Percentiles rank a stretch among this genome's conserved stretches.
These are phyloP conservation scores for Mesembryanthemum crystallinum DNA, from an alignment of 148 eudicot genomes.

Conservation along the genomic window DNA sequence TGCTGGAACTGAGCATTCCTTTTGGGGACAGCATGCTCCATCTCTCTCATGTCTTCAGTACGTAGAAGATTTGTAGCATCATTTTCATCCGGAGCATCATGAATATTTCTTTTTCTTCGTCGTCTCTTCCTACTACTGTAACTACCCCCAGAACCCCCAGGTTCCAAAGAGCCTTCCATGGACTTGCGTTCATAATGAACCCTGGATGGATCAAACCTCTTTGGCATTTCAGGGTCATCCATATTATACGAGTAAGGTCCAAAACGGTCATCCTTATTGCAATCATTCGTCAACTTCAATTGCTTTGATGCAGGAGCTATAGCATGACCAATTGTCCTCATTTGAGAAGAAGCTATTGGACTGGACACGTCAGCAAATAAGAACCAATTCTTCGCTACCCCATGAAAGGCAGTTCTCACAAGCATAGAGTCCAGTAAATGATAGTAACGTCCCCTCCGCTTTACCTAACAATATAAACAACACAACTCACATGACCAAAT, in stretches of 20 bases:
- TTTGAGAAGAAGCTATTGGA: constrained; percentile 6
- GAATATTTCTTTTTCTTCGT: constrained; percentile 28
- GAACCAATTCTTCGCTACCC: constrained; percentile 46
- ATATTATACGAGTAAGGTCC: constrained; percentile 3
- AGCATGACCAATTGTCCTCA: constrained; percentile 18
- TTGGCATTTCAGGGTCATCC: background rate
- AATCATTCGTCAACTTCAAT: background rate
- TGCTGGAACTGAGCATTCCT: background rate
- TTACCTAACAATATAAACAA: constrained; percentile 42
- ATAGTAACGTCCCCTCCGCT: constrained; percentile 43
- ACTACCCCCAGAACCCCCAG: background rate
- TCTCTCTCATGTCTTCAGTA: constrained; percentile 2
- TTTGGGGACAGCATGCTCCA: background rate
- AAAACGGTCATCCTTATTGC: background rate
- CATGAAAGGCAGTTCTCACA: constrained; percentile 47
- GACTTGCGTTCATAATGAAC: background rate
- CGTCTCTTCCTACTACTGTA: constrained; percentile 14
- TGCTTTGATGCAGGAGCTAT: constrained; percentile 10
- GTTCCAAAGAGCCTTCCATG: background rate
- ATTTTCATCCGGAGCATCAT: constrained; percentile 11
- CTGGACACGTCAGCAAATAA: constrained; percentile 56
- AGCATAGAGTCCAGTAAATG: constrained; percentile 54
- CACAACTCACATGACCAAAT: background rate
- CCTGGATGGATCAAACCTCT: background rate
- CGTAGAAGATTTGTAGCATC: background rate